A percentile compares a stretch with the other conserved stretches of the same genome.
Conservation (phyloP, 2,329 filamentous ascomycete genomes). For the Fusarium verrucosum region DNA sequence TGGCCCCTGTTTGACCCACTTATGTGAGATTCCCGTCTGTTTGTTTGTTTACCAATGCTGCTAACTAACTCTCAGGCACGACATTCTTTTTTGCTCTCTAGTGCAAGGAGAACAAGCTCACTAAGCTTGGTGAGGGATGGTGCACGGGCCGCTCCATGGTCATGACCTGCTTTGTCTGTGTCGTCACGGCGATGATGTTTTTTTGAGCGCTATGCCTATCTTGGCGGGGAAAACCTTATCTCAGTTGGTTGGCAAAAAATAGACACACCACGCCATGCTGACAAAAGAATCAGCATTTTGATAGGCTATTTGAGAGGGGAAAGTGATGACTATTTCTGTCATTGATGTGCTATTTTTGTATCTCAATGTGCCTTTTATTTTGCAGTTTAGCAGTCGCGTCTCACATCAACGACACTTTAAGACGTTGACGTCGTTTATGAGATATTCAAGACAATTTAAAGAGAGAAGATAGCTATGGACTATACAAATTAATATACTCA, state of each 20-base stretch:
- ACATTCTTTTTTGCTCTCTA: constrained; percentile 44
- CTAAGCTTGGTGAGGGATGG: constrained; percentile 32
- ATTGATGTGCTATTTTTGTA: no score
- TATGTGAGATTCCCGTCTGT: constrained; percentile 43
- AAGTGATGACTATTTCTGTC: no score
- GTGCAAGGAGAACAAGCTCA: constrained; percentile 30
- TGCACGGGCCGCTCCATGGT: constrained; percentile 38
- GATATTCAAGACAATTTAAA: not conserved
- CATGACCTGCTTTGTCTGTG: constrained; percentile 29
- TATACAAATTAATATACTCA: not conserved
- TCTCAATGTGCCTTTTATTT: no score
- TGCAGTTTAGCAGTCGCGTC: no score
- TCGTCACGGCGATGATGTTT: constrained; percentile 49
- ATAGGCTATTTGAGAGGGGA: no score
- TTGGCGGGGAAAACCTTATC: constrained; percentile 3
- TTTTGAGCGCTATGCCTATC: constrained; percentile 26
- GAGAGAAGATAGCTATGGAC: not conserved
- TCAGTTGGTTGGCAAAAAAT: no score
- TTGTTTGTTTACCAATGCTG: constrained; percentile 52
- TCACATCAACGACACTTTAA: constrained; percentile 27
- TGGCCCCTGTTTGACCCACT: constrained; percentile 21
- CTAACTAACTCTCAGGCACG: constrained; percentile 33
- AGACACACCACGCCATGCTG: no score
- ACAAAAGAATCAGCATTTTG: no score
- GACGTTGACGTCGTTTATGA: constrained; percentile 16